Percentiles rank a stretch among this genome's conserved stretches.
phyloP scores from a whole-genome alignment of 371 early-diverging fungal species.

The Gilbertella persicaria region DNA sequence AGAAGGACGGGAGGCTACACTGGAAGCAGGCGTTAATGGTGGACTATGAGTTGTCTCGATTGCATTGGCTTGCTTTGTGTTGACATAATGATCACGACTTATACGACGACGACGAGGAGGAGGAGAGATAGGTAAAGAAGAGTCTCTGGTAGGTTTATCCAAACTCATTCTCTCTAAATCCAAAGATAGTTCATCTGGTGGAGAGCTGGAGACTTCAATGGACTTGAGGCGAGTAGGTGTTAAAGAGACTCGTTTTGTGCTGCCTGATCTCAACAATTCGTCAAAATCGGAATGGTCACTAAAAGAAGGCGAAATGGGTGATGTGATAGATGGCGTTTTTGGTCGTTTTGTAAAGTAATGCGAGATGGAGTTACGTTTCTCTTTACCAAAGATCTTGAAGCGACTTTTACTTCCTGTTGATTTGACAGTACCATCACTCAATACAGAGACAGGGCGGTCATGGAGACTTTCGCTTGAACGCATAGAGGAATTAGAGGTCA shows the following conservation, averaged over 20 bases:
- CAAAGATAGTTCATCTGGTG: not conserved
- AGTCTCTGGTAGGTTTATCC: not conserved
- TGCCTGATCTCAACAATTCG: constrained; percentile 55
- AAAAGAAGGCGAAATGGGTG: constrained; percentile 16
- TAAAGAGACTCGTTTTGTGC: constrained; percentile 59
- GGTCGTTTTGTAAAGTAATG: constrained; percentile 6
- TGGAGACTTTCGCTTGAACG: constrained; percentile 20
- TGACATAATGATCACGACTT: not conserved
- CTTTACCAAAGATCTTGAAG: constrained; percentile 23
- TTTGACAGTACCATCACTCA: constrained; percentile 18
- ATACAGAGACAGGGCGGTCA: constrained; percentile 16
- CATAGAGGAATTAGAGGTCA: constrained; percentile 16
- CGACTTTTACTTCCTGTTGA: constrained; percentile 20
- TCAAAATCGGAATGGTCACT: constrained; percentile 49
- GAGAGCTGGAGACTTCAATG: constrained; percentile 43
- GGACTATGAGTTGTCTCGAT: constrained; percentile 8
- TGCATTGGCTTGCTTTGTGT: not conserved
- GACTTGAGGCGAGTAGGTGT: constrained; percentile 64
- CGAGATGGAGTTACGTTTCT: constrained; percentile 12
- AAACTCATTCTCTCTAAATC: not conserved
- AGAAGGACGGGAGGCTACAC: constrained; percentile 19
- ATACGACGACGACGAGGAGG: constrained; percentile 7
- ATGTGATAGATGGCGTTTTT: constrained; percentile 7
- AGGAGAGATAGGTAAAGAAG: constrained; percentile 7
- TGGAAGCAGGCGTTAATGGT: constrained; percentile 22